Conservation (phyloP, 2,329 filamentous ascomycete genomes). For the Domatiomyces globalis region DNA sequence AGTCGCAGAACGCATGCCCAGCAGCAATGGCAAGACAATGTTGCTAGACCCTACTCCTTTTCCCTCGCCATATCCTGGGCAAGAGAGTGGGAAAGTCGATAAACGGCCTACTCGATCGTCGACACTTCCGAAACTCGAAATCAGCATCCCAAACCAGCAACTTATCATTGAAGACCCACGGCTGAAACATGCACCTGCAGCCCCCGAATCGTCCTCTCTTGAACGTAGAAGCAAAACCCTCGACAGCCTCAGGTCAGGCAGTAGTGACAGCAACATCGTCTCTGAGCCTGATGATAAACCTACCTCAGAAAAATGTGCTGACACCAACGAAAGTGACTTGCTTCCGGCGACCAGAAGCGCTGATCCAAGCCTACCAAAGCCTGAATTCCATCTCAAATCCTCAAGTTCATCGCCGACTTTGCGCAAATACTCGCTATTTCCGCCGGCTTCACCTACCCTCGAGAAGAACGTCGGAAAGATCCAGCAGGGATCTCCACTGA, state of each 20-base stretch:
- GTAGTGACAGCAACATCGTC: background rate
- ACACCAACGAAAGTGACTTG: background rate
- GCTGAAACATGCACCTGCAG: constrained; percentile 8
- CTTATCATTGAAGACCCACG: constrained; percentile 9
- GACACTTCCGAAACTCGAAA: constrained; percentile 11
- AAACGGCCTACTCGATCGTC: background rate
- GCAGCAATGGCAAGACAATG: background rate
- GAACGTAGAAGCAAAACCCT: constrained; percentile 14
- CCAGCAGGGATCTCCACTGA: constrained; percentile 3
- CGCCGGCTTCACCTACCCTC: constrained; percentile 8
- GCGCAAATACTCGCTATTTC: constrained; percentile 17
- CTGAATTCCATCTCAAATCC: constrained; percentile 7
- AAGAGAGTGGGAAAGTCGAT: background rate
- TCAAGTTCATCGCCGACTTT: constrained; percentile 7
- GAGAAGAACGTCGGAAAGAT: constrained; percentile 5
- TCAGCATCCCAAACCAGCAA: constrained; percentile 8
- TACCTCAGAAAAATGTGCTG: constrained; percentile 2
- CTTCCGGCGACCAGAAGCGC: background rate
- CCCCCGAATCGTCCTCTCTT: constrained; percentile 12
- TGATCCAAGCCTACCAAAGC: constrained; percentile 7
- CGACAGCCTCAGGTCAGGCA: constrained; percentile 9
- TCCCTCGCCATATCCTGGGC: background rate
- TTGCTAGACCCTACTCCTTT: background rate
- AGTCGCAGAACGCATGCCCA: background rate
- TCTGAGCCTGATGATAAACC: constrained; percentile 4